Base-by-base conservation (phyloP, 768 basidiomycete genomes). In the Lepiota brunneoincarnata region DNA sequence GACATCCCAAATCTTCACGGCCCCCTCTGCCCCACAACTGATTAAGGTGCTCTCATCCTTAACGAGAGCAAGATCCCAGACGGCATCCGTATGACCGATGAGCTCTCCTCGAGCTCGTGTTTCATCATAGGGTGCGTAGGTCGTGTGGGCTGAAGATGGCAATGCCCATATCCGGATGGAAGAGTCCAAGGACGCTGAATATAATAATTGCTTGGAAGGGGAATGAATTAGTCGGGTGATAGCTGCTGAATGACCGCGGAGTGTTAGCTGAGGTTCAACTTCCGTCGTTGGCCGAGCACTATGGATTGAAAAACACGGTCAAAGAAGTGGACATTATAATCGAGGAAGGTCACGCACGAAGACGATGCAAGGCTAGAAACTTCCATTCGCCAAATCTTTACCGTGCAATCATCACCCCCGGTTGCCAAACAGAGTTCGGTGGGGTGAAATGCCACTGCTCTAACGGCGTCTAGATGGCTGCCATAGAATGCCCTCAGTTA, bases 311-410 rank as follows among this genome's bases (percentile, higher is more conserved):
- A 51, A 53, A 59, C 42, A 40, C 59, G 63, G 45, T 63, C 48
- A 65, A 47, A 39, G 39, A 46, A 48, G 49, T 18, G 34, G 18
- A 31, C 24, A 49, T 44, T 56, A 35, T 49, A 31, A 55, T 51
- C 43, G 31, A 42, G 55, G 62, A 51, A 48, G 36, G 57, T 49
- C 39, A 83, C 91, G 67, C 73, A 94, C 92, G 80, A 80, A 52
- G 85, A 84, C 39, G 88, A 87, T 26, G 91, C 79, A 55, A 94
- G 74, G 60, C 82, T 78, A 37, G 83, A 74, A 14, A 88, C 80
- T 59, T 96, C 91, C 74, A 93, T 81, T 53, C 91, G 81, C 97
- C 97, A 99, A 49, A 98, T 82, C 69, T 99, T 99, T 51, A 98
- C 86, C 6, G 93, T 94, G 66, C 84, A 91, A 66, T 99, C 97